Evolutionary conservation across 371 early-diverging fungal species (phyloP).

Genomic region (Quaeritorhiza haematococci): DNA sequence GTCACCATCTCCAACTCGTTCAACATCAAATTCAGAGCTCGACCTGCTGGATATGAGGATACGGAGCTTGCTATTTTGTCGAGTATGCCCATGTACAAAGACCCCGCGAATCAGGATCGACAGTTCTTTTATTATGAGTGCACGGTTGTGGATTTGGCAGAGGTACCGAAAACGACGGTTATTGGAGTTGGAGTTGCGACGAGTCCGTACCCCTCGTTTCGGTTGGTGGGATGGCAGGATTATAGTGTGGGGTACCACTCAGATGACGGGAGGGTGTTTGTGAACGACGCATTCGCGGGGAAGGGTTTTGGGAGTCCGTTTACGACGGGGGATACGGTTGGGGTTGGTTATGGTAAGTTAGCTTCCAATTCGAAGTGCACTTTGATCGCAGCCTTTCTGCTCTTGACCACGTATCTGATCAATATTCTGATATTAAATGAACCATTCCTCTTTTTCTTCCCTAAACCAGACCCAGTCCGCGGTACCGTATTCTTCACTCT

Average conservation of each 20-base stretch:
- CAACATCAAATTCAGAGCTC: too few species aligned
- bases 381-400: background rate
- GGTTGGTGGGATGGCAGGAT: conserved; percentile 7
- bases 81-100: background rate
- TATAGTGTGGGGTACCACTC: conserved; percentile 9
- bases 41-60: too few species aligned
- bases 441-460: too few species aligned
- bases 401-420: background rate
- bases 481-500: conserved; percentile 10
- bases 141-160: background rate
- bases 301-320: background rate
- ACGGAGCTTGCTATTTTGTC: too few species aligned
- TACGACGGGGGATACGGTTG: background rate
- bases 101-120: background rate
- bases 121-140: conserved; percentile 1
- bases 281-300: conserved; percentile 4
- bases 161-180: background rate
- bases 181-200: conserved; percentile 1
- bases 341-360: background rate
- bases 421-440: too few species aligned
- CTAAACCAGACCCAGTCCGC: conserved; percentile 2
- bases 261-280: conserved; percentile 8
- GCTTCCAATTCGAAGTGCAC: background rate
- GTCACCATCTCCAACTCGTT: too few species aligned
- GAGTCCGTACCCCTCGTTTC: background rate